Conservation (phyloP, 768 basidiomycete species). For the Kwoniella dendrophila region DNA sequence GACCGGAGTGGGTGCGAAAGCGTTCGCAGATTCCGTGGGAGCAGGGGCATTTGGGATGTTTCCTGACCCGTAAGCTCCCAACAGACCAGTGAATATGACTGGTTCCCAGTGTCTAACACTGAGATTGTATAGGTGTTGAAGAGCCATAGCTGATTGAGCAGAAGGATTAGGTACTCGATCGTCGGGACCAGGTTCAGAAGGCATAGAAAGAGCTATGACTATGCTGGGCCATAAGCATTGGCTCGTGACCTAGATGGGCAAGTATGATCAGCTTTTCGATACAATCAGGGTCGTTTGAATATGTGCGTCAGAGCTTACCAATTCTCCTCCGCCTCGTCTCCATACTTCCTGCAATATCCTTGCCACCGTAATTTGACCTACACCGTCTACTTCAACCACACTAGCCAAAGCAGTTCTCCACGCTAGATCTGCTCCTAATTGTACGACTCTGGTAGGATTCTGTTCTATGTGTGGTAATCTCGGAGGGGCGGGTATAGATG, state of each 20-base stretch:
- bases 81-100: constrained; percentile 44
- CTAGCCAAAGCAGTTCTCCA: constrained; percentile 48
- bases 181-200: constrained; percentile 8
- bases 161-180: constrained; percentile 36
- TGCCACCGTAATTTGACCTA: constrained; percentile 39
- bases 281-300: background rate
- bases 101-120: constrained; percentile 48
- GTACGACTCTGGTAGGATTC: constrained; percentile 18
- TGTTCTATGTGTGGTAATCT: background rate
- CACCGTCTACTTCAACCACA: constrained; percentile 45
- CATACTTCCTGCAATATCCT: constrained; percentile 44
- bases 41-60: background rate
- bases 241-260: constrained; percentile 26
- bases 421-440: constrained; percentile 36
- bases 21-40: background rate
- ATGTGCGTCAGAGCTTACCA: constrained; percentile 23
- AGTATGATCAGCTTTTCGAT: background rate
- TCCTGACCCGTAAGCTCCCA: constrained; percentile 26
- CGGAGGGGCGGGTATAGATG: background rate
- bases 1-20: constrained; percentile 10
- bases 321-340: constrained; percentile 47
- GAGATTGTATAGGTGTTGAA: constrained; percentile 48
- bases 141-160: constrained; percentile 32
- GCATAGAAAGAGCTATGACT: constrained; percentile 34
- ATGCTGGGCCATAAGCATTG: constrained; percentile 43